Evolutionary conservation across 1,139 yeast genomes (phyloP).

Genomic region (Trichomonascaceae sp.): DNA sequence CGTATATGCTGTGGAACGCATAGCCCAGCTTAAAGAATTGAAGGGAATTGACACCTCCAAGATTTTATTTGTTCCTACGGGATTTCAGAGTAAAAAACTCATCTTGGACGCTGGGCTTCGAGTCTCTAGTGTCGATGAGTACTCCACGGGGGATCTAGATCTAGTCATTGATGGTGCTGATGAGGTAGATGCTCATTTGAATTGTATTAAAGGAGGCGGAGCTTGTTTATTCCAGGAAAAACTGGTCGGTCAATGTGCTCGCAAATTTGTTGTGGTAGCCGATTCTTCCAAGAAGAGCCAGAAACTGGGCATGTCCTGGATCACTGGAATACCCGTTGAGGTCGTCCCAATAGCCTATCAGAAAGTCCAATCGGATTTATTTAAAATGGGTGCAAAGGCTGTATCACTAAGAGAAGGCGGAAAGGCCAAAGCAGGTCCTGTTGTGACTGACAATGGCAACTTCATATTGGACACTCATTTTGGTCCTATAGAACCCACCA

Average conservation of each 20-base stretch:
- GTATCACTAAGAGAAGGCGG: constrained; percentile 80
- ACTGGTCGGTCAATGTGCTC: constrained; percentile 77
- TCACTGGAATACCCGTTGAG: constrained; percentile 90
- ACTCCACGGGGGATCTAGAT: constrained; percentile 57
- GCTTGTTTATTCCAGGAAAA: constrained; percentile 97
- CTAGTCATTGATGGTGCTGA: constrained; percentile 99
- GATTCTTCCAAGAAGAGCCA: constrained; percentile 77
- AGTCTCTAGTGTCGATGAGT: constrained; percentile 79
- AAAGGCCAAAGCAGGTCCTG: constrained; percentile 93
- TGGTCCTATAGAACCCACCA: constrained; percentile 63
- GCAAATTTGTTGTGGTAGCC: constrained; percentile 79
- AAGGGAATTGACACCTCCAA: constrained; percentile 21
- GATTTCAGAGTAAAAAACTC: constrained; percentile 87
- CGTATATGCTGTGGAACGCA: constrained; percentile 88
- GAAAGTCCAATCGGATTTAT: constrained; percentile 61
- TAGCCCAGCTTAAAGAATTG: constrained; percentile 63
- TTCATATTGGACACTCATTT: constrained; percentile 91
- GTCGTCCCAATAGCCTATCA: constrained; percentile 86
- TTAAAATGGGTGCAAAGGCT: constrained; percentile 55
- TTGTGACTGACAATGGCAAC: constrained; percentile 95
- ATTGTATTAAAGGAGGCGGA: constrained; percentile 97
- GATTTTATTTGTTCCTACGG: constrained; percentile 81
- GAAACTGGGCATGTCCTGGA: constrained; percentile 73
- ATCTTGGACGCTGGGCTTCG: constrained; percentile 75
- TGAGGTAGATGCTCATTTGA: constrained; percentile 76